A percentile compares a stretch with the other conserved stretches of the same genome.
Conservation (phyloP, 768 basidiomycete species). For the Russula sp. region DNA sequence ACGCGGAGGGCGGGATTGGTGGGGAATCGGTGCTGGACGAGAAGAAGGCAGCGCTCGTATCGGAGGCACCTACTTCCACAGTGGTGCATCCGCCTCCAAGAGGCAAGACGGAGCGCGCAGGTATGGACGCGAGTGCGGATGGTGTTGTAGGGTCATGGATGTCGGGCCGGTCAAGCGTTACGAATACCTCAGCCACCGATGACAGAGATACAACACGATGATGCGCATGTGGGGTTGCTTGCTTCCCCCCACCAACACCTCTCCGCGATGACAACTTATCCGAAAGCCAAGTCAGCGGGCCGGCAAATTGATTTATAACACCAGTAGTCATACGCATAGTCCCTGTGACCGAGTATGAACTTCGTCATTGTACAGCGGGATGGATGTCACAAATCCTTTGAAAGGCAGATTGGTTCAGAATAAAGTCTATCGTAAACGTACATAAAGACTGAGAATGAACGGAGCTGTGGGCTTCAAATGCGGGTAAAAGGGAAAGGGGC, state of each 20-base stretch:
- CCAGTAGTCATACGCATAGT: neutral
- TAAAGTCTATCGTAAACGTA: slow-evolving; percentile 11
- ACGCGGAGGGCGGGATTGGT: neutral
- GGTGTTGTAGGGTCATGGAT: slow-evolving; percentile 5
- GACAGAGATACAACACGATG: neutral
- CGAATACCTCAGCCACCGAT: neutral
- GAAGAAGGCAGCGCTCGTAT: slow-evolving; percentile 2
- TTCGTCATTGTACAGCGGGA: neutral
- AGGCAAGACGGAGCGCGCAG: neutral
- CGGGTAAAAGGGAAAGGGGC: neutral
- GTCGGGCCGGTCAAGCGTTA: slow-evolving; percentile 12
- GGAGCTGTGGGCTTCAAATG: neutral
- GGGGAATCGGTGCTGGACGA: slow-evolving; percentile 9
- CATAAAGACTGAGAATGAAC: slow-evolving; percentile 2
- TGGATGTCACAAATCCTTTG: neutral
- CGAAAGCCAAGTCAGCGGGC: neutral
- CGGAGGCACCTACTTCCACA: neutral
- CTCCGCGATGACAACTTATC: neutral
- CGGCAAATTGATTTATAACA: neutral
- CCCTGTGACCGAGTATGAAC: neutral
- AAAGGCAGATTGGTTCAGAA: neutral
- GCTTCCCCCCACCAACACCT: neutral
- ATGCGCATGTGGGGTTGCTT: neutral
- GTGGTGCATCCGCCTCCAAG: neutral
- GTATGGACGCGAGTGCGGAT: neutral